Conservation (phyloP, 1,139 yeast genomes). For the Geotrichum klebahnii region DNA sequence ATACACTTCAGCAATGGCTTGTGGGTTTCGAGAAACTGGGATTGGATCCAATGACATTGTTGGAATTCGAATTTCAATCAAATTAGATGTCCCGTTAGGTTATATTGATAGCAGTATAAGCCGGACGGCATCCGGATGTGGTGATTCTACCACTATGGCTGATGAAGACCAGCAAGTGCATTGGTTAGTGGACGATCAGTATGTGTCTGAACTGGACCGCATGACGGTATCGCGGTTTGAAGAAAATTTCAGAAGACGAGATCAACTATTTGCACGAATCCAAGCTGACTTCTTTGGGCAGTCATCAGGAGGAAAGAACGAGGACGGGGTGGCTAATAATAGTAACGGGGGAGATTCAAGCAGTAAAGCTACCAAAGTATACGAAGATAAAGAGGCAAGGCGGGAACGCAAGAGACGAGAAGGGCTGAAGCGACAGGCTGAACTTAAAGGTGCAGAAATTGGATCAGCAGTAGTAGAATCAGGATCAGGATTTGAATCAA, state of each 20-base stretch:
- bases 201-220: slow-evolving; percentile 31
- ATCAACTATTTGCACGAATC: slow-evolving; percentile 2
- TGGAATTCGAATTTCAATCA: slow-evolving; percentile 68
- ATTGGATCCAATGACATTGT: slow-evolving; percentile 77
- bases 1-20: slow-evolving; percentile 68
- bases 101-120: slow-evolving; percentile 38
- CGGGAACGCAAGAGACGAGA: slow-evolving; percentile 6
- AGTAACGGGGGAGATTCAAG: no score
- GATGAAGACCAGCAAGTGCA: slow-evolving; percentile 34
- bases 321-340: no score
- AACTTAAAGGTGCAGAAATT: background rate
- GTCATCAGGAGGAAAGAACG: no score
- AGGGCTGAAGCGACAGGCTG: slow-evolving; percentile 7
- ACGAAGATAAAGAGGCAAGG: slow-evolving; percentile 7
- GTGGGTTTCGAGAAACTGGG: slow-evolving; percentile 86
- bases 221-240: slow-evolving; percentile 17
- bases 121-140: slow-evolving; percentile 23
- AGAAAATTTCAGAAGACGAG: slow-evolving; percentile 18
- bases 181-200: slow-evolving; percentile 34
- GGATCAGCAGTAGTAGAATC: slow-evolving; percentile 1
- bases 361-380: background rate
- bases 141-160: slow-evolving; percentile 19
- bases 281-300: background rate
- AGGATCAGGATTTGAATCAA: background rate
- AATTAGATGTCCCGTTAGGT: slow-evolving; percentile 72